A percentile compares a stretch with the other conserved stretches of the same genome.
These are phyloP conservation scores for Gentiana straminea DNA, from an alignment of 257 asterid genomes.

Conservation along the genomic window DNA sequence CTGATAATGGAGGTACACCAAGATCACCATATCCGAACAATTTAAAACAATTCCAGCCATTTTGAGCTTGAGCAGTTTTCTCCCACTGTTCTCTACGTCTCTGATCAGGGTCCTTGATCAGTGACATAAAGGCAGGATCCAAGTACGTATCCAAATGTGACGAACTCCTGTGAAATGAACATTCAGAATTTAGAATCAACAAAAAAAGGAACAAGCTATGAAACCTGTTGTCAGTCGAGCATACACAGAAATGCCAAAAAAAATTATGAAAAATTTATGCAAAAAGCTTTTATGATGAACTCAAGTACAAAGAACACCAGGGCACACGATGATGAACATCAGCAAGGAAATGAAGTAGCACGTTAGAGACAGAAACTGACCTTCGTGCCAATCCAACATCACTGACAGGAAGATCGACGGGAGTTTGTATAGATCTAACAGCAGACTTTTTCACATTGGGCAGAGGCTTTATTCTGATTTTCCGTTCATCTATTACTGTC, in stretches of 20 bases:
- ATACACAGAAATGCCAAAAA: too few species aligned
- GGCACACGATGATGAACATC: too few species aligned
- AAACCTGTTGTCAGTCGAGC: too few species aligned
- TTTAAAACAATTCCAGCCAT: slow-evolving; percentile 53
- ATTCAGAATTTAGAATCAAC: slow-evolving; percentile 1
- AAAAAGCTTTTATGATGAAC: too few species aligned
- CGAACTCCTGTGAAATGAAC: slow-evolving; percentile 37
- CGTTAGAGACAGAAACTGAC: slow-evolving; percentile 25
- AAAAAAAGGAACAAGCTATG: not conserved
- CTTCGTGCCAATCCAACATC: slow-evolving; percentile 52
- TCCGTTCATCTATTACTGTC: slow-evolving; percentile 79
- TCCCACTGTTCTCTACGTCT: slow-evolving; percentile 84
- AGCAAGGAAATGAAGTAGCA: too few species aligned
- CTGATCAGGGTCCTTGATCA: slow-evolving; percentile 86
- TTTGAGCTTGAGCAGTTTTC: slow-evolving; percentile 73
- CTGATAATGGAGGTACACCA: slow-evolving; percentile 75
- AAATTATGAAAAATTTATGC: too few species aligned
- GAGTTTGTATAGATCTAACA: slow-evolving; percentile 28
- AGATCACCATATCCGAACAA: slow-evolving; percentile 90
- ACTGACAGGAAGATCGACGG: slow-evolving; percentile 48
- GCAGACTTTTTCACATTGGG: slow-evolving; percentile 59
- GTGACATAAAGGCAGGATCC: slow-evolving; percentile 94
- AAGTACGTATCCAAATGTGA: slow-evolving; percentile 72
- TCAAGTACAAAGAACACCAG: too few species aligned
- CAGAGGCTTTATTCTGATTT: slow-evolving; percentile 85